These are phyloP conservation scores for Zizania palustris DNA, from an alignment of 202 grass and related monocot genomes.

Conservation along the genomic window DNA sequence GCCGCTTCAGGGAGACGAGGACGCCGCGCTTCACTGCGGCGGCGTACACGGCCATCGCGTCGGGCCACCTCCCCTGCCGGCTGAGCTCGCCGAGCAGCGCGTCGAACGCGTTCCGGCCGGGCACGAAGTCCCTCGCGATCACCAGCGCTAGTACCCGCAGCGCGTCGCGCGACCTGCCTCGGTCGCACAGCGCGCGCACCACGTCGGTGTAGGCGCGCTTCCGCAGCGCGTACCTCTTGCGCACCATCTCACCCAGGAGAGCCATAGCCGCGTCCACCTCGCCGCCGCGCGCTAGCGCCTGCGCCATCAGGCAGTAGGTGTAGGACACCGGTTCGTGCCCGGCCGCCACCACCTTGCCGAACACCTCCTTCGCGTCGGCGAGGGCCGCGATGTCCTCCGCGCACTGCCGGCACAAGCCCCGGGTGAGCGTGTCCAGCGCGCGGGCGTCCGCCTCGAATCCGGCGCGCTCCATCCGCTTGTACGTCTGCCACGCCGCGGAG, in stretches of 20 bases:
- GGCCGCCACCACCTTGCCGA: conserved; percentile 48
- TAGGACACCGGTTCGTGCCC: conserved; percentile 65
- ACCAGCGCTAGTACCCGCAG: conserved; percentile 63
- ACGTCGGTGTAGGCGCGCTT: conserved; percentile 82
- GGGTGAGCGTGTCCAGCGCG: conserved; percentile 68
- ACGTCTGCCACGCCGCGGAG: conserved; percentile 62
- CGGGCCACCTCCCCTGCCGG: conserved; percentile 57
- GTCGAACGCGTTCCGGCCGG: conserved; percentile 67
- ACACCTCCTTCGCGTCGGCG: conserved; percentile 62
- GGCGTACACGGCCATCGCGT: conserved; percentile 74
- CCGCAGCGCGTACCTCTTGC: conserved; percentile 62
- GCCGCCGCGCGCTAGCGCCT: conserved; percentile 79
- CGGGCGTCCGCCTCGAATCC: conserved; percentile 67
- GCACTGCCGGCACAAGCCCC: conserved; percentile 68
- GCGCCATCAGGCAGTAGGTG: conserved; percentile 84
- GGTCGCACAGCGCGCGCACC: conserved; percentile 67
- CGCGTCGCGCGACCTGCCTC: conserved; percentile 65
- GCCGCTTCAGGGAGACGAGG: conserved; percentile 53
- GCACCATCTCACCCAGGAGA: conserved; percentile 73
- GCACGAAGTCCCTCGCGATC: conserved; percentile 66
- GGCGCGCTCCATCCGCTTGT: conserved; percentile 63
- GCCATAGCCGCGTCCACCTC: conserved; percentile 67
- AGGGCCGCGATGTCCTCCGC: conserved; percentile 41
- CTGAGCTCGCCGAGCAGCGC: conserved; percentile 67
- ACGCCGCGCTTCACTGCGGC: conserved; percentile 76